Evolutionary conservation across 208 protist species (phyloP).

Genomic region (Willaertia magna): DNA sequence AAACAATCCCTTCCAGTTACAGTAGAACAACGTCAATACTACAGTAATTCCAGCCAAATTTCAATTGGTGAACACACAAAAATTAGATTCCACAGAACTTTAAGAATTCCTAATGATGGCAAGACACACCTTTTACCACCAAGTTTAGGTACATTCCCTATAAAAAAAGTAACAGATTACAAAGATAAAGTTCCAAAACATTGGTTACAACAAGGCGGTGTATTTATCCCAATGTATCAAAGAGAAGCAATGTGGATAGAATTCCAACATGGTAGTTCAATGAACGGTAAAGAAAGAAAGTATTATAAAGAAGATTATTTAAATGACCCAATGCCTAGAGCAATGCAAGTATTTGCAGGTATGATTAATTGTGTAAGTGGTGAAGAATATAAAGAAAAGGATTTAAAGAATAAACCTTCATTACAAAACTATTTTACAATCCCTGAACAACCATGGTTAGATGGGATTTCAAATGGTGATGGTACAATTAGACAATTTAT

Average conservation of each 20-base stretch:
- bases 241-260: conserved; percentile 6
- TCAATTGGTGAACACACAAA: too few species aligned
- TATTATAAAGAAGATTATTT: too few species aligned
- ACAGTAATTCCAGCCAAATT: too few species aligned
- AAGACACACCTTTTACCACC: conserved; percentile 13
- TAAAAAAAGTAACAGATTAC: conserved; percentile 1
- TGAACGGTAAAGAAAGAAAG: too few species aligned
- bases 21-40: too few species aligned
- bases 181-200: not conserved
- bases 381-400: not conserved
- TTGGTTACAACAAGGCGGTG: not conserved
- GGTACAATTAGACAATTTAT: conserved; percentile 16
- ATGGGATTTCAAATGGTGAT: conserved; percentile 12
- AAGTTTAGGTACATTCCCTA: conserved; percentile 4
- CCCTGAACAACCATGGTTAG: conserved; percentile 17
- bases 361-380: conserved; percentile 10
- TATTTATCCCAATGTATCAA: conserved; percentile 15
- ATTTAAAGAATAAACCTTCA: not conserved
- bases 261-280: not conserved
- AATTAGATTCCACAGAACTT: not conserved
- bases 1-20: too few species aligned
- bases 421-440: conserved; percentile 1
- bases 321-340: not conserved
- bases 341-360: conserved; percentile 7
- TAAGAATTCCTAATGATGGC: not conserved